Evolutionary conservation across 768 basidiomycete genomes (phyloP).

Genomic region (Leucocoprinus leucothites): DNA sequence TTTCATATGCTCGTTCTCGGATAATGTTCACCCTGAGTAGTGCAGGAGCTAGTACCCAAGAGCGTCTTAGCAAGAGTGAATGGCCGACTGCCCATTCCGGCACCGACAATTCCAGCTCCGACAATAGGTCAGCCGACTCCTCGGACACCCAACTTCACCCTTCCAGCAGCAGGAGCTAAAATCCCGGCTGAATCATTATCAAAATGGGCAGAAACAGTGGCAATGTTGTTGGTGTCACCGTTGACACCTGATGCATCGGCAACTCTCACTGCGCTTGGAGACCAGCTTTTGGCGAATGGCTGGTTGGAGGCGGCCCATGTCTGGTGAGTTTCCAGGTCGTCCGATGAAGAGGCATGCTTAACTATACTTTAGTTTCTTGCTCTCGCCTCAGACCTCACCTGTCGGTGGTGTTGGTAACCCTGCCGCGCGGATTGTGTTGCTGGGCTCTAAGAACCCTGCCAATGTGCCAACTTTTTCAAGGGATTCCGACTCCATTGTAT

Average conservation of each 20-base stretch:
- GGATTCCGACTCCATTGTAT: constrained; percentile 73
- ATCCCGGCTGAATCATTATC: constrained; percentile 63
- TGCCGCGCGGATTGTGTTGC: constrained; percentile 62
- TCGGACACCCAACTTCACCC: constrained; percentile 59
- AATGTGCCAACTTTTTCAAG: constrained; percentile 48
- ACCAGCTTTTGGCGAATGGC: constrained; percentile 68
- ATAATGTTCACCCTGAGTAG: constrained; percentile 32
- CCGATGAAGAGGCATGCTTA: background rate
- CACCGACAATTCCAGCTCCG: constrained; percentile 27
- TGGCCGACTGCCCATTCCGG: constrained; percentile 32
- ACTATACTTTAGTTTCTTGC: constrained; percentile 60
- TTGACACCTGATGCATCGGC: constrained; percentile 64
- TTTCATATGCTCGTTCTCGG: background rate
- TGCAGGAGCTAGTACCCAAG: constrained; percentile 70
- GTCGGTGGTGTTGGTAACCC: constrained; percentile 70
- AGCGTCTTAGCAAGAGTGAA: constrained; percentile 44
- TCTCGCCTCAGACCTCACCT: constrained; percentile 78
- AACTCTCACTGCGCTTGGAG: constrained; percentile 81
- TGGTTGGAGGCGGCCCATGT: constrained; percentile 86
- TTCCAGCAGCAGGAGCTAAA: constrained; percentile 35
- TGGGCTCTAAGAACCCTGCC: constrained; percentile 67
- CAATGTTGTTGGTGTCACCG: constrained; percentile 79
- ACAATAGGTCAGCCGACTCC: constrained; percentile 42
- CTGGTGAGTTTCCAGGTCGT: constrained; percentile 57
- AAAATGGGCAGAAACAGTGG: constrained; percentile 84